Conservation (phyloP, 192 early-diverging fungal species). For the Coemansia sp. region DNA sequence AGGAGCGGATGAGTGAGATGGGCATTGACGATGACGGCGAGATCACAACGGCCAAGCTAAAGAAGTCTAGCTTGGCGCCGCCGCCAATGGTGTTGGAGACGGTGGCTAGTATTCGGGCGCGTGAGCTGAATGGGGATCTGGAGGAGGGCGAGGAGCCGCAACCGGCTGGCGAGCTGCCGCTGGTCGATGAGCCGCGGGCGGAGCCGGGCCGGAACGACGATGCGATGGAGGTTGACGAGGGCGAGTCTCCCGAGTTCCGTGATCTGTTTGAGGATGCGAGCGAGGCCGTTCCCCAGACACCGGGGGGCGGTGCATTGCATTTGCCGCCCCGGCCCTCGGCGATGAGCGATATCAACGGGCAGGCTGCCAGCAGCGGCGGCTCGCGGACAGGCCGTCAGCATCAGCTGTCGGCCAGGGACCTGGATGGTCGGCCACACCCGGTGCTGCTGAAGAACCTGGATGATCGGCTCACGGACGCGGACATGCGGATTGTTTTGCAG, state of each 20-base stretch:
- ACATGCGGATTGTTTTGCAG: constrained; percentile 45
- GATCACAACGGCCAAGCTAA: constrained; percentile 22
- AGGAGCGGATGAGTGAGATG: neutral
- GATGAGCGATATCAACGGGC: constrained; percentile 1
- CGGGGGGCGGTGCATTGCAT: constrained; percentile 7
- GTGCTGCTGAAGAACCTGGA: constrained; percentile 8
- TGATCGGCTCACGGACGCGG: constrained; percentile 8
- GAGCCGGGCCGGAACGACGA: constrained; percentile 6
- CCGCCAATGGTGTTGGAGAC: constrained; percentile 23
- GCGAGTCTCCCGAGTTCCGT: constrained; percentile 36
- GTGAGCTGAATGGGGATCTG: neutral
- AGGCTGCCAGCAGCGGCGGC: neutral
- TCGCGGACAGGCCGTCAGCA: neutral
- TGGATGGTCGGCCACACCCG: constrained; percentile 9
- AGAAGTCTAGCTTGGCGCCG: constrained; percentile 42
- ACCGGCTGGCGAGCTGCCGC: too few relatives aligned
- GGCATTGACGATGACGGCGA: neutral
- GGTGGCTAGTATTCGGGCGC: too few relatives aligned
- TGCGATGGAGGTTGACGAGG: constrained; percentile 34
- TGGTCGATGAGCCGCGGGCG: neutral
- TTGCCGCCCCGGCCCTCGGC: constrained; percentile 15
- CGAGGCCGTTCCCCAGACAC: constrained; percentile 17
- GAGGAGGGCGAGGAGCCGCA: constrained; percentile 3
- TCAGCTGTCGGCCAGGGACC: neutral
- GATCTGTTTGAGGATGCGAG: constrained; percentile 34